Percentiles rank a stretch among this genome's conserved stretches.
Evolutionary conservation across 768 basidiomycete genomes (phyloP).

Genomic region (Scleroderma bovista): DNA sequence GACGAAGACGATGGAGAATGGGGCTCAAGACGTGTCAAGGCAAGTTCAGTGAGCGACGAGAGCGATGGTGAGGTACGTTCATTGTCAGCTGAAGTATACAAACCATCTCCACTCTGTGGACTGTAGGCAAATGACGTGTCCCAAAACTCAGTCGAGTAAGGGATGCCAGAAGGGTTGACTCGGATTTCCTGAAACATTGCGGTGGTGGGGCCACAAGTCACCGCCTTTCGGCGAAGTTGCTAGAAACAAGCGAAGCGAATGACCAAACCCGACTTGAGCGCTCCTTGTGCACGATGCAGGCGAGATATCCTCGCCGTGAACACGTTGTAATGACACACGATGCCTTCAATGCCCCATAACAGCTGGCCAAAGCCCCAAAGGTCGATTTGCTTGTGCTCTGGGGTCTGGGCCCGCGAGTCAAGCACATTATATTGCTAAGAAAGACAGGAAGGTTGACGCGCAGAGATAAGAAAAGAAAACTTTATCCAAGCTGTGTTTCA

Average conservation of each 20-base stretch:
- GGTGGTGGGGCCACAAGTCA: not conserved
- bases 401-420: not conserved
- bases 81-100: not conserved
- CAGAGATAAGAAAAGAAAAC: not conserved
- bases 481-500: not conserved
- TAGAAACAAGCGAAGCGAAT: not conserved
- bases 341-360: not conserved
- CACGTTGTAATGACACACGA: constrained; percentile 1
- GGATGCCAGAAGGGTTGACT: constrained; percentile 26
- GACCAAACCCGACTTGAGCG: not conserved
- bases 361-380: not conserved
- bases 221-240: not conserved
- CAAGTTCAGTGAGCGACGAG: constrained; percentile 2
- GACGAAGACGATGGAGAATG: constrained; percentile 8
- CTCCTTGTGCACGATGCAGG: not conserved
- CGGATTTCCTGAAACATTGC: constrained; percentile 21
- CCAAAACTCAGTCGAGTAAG: constrained; percentile 25
- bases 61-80: not conserved
- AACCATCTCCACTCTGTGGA: not conserved
- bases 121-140: constrained; percentile 18
- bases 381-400: not conserved
- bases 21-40: constrained; percentile 1
- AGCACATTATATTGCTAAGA: not conserved
- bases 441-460: not conserved
- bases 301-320: not conserved